Evolutionary conservation across 352 stramenopile species (phyloP).

Genomic region (Pythium plurisporium): DNA sequence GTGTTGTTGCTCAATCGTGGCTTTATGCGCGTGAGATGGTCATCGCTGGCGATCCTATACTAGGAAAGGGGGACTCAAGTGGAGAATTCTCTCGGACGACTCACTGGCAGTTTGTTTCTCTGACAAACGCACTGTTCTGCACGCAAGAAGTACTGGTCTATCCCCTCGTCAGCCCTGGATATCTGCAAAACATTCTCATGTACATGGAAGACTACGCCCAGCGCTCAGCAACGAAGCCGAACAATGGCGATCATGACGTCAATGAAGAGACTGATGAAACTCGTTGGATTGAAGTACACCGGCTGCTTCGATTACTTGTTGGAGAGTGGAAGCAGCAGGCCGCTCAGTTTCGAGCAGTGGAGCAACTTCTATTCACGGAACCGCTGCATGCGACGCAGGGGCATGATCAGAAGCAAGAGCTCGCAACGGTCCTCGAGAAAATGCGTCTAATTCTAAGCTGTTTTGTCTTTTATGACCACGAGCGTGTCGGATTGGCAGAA

Average conservation of each 20-base stretch:
- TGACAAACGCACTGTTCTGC: constrained; percentile 52
- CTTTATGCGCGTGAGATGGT: constrained; percentile 64
- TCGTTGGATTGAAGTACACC: constrained; percentile 62
- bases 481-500: constrained; percentile 41
- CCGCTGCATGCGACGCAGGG: constrained; percentile 14
- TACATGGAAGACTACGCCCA: constrained; percentile 57
- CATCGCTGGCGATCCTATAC: constrained; percentile 31
- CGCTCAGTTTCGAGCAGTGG: constrained; percentile 39
- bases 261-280: not conserved
- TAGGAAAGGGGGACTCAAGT: constrained; percentile 7
- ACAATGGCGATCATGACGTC: not conserved
- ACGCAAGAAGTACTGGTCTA: constrained; percentile 70
- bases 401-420: not conserved
- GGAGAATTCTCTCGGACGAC: constrained; percentile 24
- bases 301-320: constrained; percentile 56
- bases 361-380: constrained; percentile 45
- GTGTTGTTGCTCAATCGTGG: constrained; percentile 52
- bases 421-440: constrained; percentile 33
- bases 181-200: constrained; percentile 49
- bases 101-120: constrained; percentile 58
- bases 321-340: constrained; percentile 72
- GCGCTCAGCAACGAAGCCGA: constrained; percentile 15
- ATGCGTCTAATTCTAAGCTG: constrained; percentile 62
- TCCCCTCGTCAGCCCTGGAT: constrained; percentile 57
- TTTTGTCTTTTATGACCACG: constrained; percentile 71